Conservation (phyloP, 495 filamentous ascomycete species). For the Paragyromitra xinjiangensis region DNA sequence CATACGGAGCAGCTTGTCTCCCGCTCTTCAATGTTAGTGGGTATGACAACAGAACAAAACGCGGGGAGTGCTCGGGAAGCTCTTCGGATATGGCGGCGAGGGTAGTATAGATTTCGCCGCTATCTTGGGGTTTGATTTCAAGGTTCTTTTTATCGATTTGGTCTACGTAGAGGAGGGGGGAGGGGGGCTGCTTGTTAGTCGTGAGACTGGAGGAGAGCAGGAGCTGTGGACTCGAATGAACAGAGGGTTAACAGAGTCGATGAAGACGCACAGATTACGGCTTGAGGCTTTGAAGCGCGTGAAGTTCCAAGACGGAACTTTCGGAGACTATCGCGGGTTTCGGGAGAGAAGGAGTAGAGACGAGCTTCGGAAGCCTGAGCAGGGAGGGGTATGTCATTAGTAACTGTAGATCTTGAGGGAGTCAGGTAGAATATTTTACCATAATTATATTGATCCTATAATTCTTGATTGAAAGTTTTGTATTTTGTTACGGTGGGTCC, state of each 20-base stretch:
- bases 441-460: neutral
- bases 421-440: neutral
- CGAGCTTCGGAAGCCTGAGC: constrained; percentile 80
- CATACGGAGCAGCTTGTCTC: constrained; percentile 79
- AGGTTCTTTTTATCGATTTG: constrained; percentile 85
- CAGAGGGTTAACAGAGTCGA: constrained; percentile 2
- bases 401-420: neutral
- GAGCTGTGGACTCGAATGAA: neutral
- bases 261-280: constrained; percentile 82
- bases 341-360: constrained; percentile 90
- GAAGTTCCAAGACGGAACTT: constrained; percentile 94
- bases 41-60: constrained; percentile 89
- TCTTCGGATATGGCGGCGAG: constrained; percentile 84
- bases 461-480: neutral
- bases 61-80: constrained; percentile 88
- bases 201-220: neutral
- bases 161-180: constrained; percentile 62
- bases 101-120: constrained; percentile 74
- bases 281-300: constrained; percentile 84
- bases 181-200: neutral
- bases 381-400: neutral
- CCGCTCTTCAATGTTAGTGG: constrained; percentile 65
- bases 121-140: constrained; percentile 81
- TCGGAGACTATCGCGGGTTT: constrained; percentile 83
- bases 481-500: neutral